Base-by-base conservation (phyloP, 2,329 filamentous ascomycete genomes). In the Colletotrichum tabaci region DNA sequence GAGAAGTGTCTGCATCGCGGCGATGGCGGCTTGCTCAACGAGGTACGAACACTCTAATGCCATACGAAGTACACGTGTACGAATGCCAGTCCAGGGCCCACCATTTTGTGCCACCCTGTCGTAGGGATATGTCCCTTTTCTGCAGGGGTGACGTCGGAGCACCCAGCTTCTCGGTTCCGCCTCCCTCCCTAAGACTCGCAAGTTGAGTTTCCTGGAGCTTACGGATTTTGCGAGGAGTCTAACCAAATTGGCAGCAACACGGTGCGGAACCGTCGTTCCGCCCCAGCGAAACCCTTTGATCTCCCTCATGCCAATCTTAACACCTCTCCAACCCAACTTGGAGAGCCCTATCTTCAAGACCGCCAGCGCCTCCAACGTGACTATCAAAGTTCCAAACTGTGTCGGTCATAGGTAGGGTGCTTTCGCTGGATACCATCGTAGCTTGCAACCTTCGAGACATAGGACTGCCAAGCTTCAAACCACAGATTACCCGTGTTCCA, bases 121-220 rank as follows among this genome's bases (percentile, higher is more conserved):
- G 38, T 50, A 46, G 10, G 26, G 21, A 50, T 60, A 53, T 52
- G 47, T 55, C 18, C 15, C 58, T 21, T 21, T 30, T 55, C 23
- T 64, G 52, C 65, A 63, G 57, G 68, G 68, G 40, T 71, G 53
- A 63, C 46, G 58, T 68, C 65, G 52, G 46, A 47, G 50, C 50
- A 68, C 58, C 68, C 68, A 71, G 65, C 58, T 55, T 57, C 44
- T 68, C 65, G 65, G 68, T 63, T 63, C 18, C 55, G 38, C 50
- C 50, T 58, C 57, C 38, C 56, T 44, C 35, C 18, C 38, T 56
- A n/a, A 61, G 46, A 53, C 55, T 61, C n/a, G 44, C 49, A 44
- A 46, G n/a, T 53, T 10, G 26, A 16, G 13, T 44, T 69, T 46
- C 40, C 44, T 9, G 44, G 58, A 40, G 30, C 44, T 10, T 23